Conservation (phyloP, 495 filamentous ascomycete genomes). For the Symbiotaphrina buchneri region DNA sequence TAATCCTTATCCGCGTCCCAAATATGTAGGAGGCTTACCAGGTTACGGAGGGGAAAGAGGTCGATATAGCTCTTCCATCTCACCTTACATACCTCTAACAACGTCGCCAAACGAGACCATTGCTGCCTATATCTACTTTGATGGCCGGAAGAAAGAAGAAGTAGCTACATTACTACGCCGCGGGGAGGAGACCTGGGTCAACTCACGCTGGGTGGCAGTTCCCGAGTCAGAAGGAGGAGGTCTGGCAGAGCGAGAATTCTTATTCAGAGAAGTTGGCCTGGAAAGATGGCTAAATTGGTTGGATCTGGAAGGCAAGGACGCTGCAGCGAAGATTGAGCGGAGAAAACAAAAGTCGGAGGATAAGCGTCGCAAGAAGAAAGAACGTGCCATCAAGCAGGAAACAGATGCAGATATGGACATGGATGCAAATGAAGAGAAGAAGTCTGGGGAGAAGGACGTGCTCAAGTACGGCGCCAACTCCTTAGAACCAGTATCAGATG, state of each 20-base stretch:
- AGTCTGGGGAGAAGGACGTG: conserved; percentile 30
- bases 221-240: conserved; percentile 79
- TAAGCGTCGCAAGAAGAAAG: conserved; percentile 45
- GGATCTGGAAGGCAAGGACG: conserved; percentile 72
- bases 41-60: conserved; percentile 29
- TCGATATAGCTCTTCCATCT: conserved; percentile 32
- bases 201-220: conserved; percentile 90
- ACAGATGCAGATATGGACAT: conserved; percentile 25
- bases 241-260: conserved; percentile 86
- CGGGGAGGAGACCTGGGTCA: conserved; percentile 98
- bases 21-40: conserved; percentile 51
- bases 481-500: conserved; percentile 37
- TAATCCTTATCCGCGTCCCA: conserved; percentile 53
- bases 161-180: conserved; percentile 82
- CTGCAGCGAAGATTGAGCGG: conserved; percentile 73
- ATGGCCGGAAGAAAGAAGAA: conserved; percentile 86
- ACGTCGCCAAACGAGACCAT: conserved; percentile 85
- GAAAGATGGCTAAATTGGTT: conserved; percentile 91
- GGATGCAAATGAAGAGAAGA: conserved; percentile 19
- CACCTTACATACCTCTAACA: conserved; percentile 74
- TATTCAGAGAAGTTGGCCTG: conserved; percentile 91
- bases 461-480: conserved; percentile 59
- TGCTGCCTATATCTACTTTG: conserved; percentile 97
- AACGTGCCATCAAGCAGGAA: conserved; percentile 16
- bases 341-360: conserved; percentile 75